Conservation (phyloP, 352 stramenopile genomes). For the Pythium apleroticum region DNA sequence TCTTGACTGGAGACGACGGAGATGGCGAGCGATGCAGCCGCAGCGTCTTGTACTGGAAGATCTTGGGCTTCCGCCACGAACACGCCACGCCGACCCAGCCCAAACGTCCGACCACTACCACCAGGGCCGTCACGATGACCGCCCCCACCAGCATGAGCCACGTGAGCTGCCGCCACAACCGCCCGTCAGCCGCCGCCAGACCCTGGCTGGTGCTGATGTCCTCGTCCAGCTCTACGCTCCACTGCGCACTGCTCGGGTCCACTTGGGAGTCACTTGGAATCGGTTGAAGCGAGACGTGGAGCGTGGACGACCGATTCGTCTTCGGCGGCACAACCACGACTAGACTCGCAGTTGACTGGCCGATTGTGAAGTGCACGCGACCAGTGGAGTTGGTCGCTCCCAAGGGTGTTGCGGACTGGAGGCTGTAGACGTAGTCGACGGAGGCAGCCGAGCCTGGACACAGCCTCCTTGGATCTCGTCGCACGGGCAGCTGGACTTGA, state of each 20-base stretch:
- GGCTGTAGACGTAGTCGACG: slow-evolving; percentile 3
- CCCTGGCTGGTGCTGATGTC: background rate
- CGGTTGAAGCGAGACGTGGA: slow-evolving; percentile 11
- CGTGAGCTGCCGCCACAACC: slow-evolving; percentile 34
- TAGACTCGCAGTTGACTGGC: slow-evolving; percentile 4
- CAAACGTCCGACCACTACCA: slow-evolving; percentile 25
- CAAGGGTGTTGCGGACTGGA: background rate
- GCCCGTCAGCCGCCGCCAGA: slow-evolving; percentile 14
- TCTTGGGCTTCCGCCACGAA: slow-evolving; percentile 25
- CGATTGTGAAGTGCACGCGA: slow-evolving; percentile 1
- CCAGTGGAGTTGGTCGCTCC: background rate
- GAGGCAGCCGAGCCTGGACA: slow-evolving; percentile 6
- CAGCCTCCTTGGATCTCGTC: background rate
- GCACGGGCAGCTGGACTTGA: slow-evolving; percentile 9
- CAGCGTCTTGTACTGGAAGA: slow-evolving; percentile 55
- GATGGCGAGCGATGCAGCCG: slow-evolving; percentile 18
- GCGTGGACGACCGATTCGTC: background rate
- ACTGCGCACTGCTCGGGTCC: background rate
- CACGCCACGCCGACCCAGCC: slow-evolving; percentile 3
- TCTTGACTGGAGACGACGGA: background rate
- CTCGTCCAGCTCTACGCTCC: background rate
- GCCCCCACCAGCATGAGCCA: slow-evolving; percentile 14
- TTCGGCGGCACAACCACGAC: background rate
- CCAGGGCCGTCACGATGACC: slow-evolving; percentile 12
- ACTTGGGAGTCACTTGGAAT: background rate